Evolutionary conservation across 1,284 basidiomycete species (phyloP).

Genomic region (Trametes polyzona): DNA sequence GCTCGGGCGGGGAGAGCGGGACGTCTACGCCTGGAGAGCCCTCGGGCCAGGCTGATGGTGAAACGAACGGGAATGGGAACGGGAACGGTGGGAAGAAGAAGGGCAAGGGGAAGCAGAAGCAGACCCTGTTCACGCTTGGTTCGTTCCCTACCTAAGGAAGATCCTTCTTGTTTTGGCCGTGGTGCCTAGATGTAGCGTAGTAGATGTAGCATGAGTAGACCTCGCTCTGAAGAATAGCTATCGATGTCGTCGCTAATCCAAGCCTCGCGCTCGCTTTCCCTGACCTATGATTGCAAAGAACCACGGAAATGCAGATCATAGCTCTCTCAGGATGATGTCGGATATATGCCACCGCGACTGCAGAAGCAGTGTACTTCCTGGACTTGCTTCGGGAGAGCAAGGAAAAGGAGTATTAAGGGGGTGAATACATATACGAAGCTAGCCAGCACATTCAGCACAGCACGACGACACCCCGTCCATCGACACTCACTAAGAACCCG

Average conservation of each 20-base stretch:
- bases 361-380: too few species aligned
- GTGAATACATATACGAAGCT: conserved; percentile 22
- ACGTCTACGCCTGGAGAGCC: conserved; percentile 36
- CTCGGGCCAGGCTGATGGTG: conserved; percentile 7
- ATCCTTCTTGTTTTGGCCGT: too few species aligned
- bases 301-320: too few species aligned
- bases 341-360: too few species aligned
- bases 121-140: conserved; percentile 76
- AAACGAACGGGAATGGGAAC: not conserved
- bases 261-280: too few species aligned
- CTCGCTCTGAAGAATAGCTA: not conserved
- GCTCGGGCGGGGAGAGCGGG: conserved; percentile 58
- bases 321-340: too few species aligned
- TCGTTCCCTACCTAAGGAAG: conserved; percentile 56
- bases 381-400: not conserved
- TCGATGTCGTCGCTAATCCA: not conserved
- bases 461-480: not conserved
- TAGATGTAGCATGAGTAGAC: not conserved
- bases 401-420: conserved; percentile 1
- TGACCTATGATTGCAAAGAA: too few species aligned
- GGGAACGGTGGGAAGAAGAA: conserved; percentile 64
- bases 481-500: conserved; percentile 15
- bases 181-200: not conserved
- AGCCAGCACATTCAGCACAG: not conserved
- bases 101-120: conserved; percentile 82